A percentile compares a stretch with the other conserved stretches of the same genome.
Conservation (phyloP, 1,139 yeast species). For the Blastobotrys petasosporus region DNA sequence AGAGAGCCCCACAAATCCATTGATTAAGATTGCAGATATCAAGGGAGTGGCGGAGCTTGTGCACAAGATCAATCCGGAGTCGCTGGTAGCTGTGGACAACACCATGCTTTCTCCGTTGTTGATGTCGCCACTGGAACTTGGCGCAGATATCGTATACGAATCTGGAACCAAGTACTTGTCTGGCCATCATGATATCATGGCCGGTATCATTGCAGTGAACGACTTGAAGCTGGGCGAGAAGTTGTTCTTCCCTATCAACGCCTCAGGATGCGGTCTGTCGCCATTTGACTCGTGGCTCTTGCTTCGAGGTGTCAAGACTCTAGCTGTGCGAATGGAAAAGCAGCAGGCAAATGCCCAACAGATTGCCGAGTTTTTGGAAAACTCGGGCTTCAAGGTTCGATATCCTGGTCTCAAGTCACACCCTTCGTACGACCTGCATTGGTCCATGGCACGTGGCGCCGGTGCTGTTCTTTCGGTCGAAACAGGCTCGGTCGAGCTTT, state of each 20-base stretch:
- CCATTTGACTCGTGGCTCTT: conserved; percentile 91
- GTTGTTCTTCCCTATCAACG: conserved; percentile 70
- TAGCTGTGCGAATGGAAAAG: conserved; percentile 77
- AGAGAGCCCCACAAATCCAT: conserved; percentile 89
- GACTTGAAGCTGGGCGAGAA: conserved; percentile 58
- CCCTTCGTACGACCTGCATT: conserved; percentile 76
- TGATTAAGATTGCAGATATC: conserved; percentile 80
- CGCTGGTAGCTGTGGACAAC: conserved; percentile 81
- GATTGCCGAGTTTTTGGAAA: conserved; percentile 67
- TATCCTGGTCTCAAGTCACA: conserved; percentile 80
- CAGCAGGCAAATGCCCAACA: conserved; percentile 75
- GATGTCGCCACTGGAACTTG: conserved; percentile 78
- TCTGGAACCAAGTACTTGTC: conserved; percentile 87
- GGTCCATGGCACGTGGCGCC: conserved; percentile 71
- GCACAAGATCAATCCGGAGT: conserved; percentile 59
- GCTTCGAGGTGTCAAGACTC: conserved; percentile 78
- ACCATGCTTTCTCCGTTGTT: conserved; percentile 93
- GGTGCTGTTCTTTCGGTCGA: conserved; percentile 89
- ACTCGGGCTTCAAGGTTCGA: conserved; percentile 57
- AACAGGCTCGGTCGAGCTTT: conserved; percentile 64
- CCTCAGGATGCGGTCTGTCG: conserved; percentile 85
- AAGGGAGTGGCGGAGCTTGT: conserved; percentile 59
- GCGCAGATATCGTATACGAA: conserved; percentile 87
- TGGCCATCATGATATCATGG: conserved; percentile 96
- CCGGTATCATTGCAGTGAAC: conserved; percentile 78